Base-by-base conservation (phyloP, 352 stramenopile genomes). In the Pythium plurisporium region DNA sequence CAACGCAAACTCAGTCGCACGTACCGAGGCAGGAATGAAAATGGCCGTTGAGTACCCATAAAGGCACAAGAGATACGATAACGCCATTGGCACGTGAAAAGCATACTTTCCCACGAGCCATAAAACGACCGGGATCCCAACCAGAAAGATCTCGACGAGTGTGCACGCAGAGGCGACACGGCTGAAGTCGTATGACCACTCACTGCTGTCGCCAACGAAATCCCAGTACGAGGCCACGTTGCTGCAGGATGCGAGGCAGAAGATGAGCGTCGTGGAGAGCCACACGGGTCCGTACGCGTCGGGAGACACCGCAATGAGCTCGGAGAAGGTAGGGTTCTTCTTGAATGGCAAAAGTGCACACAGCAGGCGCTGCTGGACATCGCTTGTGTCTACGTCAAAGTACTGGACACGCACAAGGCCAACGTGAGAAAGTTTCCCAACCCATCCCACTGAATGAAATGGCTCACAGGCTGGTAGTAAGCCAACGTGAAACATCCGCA, bases 141-240 rank as follows among this genome's bases (percentile, higher is more conserved):
- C 31, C 20, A 91, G 66, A 29, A 91, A 94, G 26, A 81, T 79
- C 42, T 87, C 79, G 23, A 94, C 81, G 10, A 94, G 54, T 27
- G 85, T 93, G 54, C 78, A 89, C 30, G 85, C 80, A 5, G 85
- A 89, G 15, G 77, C 82, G 25, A 94, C 64, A 12, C 74, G 77
- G 44, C 78, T 91, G 45, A 94, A 94, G 57, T 94, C 85, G 58
- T 94, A 94, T 27, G 73, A 63, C 85, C 85, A 94, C 45, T 86
- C 67, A 36, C 69, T 72, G 20, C 53, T 65, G 54, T 89, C 70
- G 23, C 75, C 79, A 8, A 59, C 56, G 47, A 79, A 93, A 46
- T 94, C 85, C 62, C 90, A 62, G 69, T 84, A 94, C 23, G 81
- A 91, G 11, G 82, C 82, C 14, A 77, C 79, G 65, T 95, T 95